phyloP scores from a whole-genome alignment of 768 basidiomycete species.

The Leccinum boreale region DNA sequence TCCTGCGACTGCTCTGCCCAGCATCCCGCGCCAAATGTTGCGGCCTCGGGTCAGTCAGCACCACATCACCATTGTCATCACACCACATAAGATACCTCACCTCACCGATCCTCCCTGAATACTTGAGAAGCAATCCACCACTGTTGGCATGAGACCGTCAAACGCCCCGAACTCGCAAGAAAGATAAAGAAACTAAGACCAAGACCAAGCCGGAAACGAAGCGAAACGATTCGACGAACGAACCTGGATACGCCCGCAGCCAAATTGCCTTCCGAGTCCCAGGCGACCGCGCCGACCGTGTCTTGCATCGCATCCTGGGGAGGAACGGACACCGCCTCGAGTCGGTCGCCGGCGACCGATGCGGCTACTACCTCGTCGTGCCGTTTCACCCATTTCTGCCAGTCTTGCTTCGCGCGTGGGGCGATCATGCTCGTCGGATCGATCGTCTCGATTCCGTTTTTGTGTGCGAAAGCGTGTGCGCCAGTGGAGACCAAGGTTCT shows the following conservation, averaged over 20 bases:
- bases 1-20: constrained; percentile 51
- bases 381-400: constrained; percentile 57
- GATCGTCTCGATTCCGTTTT: constrained; percentile 33
- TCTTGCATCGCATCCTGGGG: constrained; percentile 52
- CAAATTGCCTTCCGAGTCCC: constrained; percentile 41
- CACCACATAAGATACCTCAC: constrained; percentile 32
- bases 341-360: constrained; percentile 8
- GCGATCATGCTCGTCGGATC: constrained; percentile 47
- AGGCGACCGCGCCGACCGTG: constrained; percentile 78
- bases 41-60: constrained; percentile 45
- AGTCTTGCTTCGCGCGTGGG: constrained; percentile 47
- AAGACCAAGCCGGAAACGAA: neutral
- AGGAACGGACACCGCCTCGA: neutral
- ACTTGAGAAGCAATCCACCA: constrained; percentile 77
- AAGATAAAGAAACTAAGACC: neutral
- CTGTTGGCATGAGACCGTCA: constrained; percentile 33
- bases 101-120: constrained; percentile 73
- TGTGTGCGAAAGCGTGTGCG: constrained; percentile 52
- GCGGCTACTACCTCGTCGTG: constrained; percentile 24
- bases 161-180: neutral
- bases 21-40: constrained; percentile 70
- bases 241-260: constrained; percentile 80
- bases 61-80: neutral
- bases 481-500: constrained; percentile 64
- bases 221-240: neutral